phyloP scores from a whole-genome alignment of 1,284 basidiomycete genomes.

The Sporisorium sorghi region DNA sequence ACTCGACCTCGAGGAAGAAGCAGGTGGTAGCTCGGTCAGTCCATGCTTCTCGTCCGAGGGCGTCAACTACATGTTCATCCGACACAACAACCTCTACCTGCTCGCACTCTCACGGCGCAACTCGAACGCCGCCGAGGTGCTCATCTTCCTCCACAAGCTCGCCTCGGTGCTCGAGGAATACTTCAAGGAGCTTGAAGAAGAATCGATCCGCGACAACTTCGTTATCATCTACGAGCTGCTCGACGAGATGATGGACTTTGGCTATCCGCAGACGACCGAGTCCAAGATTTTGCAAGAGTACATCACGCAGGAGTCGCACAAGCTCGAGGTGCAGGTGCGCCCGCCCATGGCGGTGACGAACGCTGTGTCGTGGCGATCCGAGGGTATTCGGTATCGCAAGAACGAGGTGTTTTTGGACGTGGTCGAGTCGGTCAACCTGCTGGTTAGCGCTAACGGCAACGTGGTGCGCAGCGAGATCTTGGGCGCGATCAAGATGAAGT shows the following conservation, averaged over 20 bases:
- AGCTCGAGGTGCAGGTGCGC: slow-evolving; percentile 94
- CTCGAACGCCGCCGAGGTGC: slow-evolving; percentile 93
- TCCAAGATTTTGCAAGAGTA: slow-evolving; percentile 99
- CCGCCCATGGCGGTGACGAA: slow-evolving; percentile 98
- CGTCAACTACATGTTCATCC: slow-evolving; percentile 97
- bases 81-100: slow-evolving; percentile 96
- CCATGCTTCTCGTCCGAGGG: slow-evolving; percentile 84
- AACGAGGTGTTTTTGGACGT: slow-evolving; percentile 99
- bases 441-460: slow-evolving; percentile 96
- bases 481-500: slow-evolving; percentile 99
- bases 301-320: slow-evolving; percentile 98
- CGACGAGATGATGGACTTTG: slow-evolving; percentile 99
- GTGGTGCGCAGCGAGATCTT: slow-evolving; percentile 97
- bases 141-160: slow-evolving; percentile 94
- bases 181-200: slow-evolving; percentile 99
- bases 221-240: slow-evolving; percentile 93
- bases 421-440: slow-evolving; percentile 94
- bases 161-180: slow-evolving; percentile 85
- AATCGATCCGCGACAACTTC: slow-evolving; percentile 98
- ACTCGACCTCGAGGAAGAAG: slow-evolving; percentile 97
- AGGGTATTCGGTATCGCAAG: slow-evolving; percentile 97
- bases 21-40: slow-evolving; percentile 78
- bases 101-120: slow-evolving; percentile 96
- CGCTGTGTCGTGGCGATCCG: slow-evolving; percentile 97
- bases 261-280: slow-evolving; percentile 98